A percentile compares a stretch with the other conserved stretches of the same genome.
Conservation (phyloP, 2,329 filamentous ascomycete species). For the Botrytis paeoniae region DNA sequence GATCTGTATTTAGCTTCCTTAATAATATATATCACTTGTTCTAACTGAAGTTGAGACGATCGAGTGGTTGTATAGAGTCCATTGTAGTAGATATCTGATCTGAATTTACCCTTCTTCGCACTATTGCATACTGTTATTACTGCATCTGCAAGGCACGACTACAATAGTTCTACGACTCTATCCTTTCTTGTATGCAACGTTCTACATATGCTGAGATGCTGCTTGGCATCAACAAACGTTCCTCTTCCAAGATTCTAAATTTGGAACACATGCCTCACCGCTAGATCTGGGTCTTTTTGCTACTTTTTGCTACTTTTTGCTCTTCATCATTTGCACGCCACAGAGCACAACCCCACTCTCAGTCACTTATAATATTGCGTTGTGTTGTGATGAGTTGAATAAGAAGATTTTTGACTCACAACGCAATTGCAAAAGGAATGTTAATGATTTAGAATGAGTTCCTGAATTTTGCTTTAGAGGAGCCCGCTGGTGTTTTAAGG, state of each 20-base stretch:
- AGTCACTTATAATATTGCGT: background rate
- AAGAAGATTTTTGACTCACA: conserved; percentile 16
- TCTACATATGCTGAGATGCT: background rate
- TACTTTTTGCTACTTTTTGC: background rate
- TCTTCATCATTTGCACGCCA: conserved; percentile 4
- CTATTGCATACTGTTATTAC: background rate
- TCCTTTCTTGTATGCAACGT: background rate
- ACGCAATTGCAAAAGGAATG: conserved; percentile 4
- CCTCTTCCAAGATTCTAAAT: conserved; percentile 1
- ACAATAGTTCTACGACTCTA: background rate
- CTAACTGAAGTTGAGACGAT: background rate
- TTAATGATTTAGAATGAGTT: background rate
- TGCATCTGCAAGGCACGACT: conserved; percentile 11
- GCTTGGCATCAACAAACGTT: background rate
- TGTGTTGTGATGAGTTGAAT: background rate
- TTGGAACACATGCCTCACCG: conserved; percentile 9
- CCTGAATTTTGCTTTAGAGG: background rate
- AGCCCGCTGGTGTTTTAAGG: background rate
- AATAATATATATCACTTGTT: background rate
- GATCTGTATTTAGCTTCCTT: background rate
- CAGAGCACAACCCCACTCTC: conserved; percentile 15
- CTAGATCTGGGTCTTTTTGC: conserved; percentile 1
- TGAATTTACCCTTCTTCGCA: background rate
- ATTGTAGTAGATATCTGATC: background rate
- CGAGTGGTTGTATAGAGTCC: background rate